Percentiles rank a stretch among this genome's conserved stretches.
Evolutionary conservation across 345 rosid species (phyloP).

Genomic region (Heritiera littoralis): DNA sequence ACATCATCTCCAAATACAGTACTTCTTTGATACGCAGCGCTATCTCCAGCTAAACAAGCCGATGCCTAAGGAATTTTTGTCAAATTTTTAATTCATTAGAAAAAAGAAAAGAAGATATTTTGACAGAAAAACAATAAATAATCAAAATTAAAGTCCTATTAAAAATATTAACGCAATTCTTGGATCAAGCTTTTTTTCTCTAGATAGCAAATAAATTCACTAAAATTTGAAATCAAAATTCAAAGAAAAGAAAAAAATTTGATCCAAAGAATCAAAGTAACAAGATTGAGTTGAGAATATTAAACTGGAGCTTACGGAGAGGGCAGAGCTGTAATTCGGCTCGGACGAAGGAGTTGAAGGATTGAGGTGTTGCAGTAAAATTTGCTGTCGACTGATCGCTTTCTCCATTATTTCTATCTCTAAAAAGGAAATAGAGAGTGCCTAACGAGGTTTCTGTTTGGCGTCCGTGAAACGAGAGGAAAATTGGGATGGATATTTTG

Average conservation of each 20-base stretch:
- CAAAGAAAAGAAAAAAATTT: neutral
- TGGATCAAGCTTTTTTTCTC: neutral
- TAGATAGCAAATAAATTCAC: neutral
- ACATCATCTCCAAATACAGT: conserved; percentile 78
- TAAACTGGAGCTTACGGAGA: conserved; percentile 54
- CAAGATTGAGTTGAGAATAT: neutral
- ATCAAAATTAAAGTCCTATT: neutral
- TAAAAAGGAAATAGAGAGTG: neutral
- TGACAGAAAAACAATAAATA: neutral
- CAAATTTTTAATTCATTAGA: neutral
- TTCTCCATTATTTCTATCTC: conserved; percentile 56
- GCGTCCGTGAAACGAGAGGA: neutral
- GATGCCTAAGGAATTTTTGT: conserved; percentile 49
- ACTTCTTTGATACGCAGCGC: conserved; percentile 82
- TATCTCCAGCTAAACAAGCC: conserved; percentile 81
- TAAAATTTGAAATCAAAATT: neutral
- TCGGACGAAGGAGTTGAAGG: conserved; percentile 59
- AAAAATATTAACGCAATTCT: neutral
- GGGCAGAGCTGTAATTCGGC: conserved; percentile 49
- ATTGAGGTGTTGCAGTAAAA: conserved; percentile 84
- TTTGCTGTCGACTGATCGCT: conserved; percentile 80
- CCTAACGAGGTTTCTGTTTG: neutral
- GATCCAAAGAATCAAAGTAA: neutral
- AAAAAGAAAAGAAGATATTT: neutral
- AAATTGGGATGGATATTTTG: neutral